These are phyloP conservation scores for Golovinomyces cichoracearum DNA, from an alignment of 2,329 filamentous ascomycete genomes.

Conservation along the genomic window DNA sequence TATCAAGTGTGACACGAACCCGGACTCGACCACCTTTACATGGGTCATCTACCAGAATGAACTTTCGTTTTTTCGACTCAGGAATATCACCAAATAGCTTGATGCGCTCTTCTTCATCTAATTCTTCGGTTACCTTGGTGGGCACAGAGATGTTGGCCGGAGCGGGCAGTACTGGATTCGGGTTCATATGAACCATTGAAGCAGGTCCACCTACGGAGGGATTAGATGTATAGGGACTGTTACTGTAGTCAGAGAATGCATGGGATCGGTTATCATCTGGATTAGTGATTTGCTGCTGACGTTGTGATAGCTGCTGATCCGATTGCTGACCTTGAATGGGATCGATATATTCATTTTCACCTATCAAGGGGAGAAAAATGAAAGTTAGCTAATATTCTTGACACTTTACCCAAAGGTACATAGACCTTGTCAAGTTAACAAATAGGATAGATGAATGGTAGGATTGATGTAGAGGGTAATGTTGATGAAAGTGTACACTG, in stretches of 20 bases:
- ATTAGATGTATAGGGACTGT: slow-evolving; percentile 30
- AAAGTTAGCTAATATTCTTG: slow-evolving; percentile 12
- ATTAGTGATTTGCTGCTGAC: slow-evolving; percentile 33
- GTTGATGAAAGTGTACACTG: slow-evolving; percentile 9
- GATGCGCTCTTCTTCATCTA: slow-evolving; percentile 26
- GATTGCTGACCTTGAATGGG: slow-evolving; percentile 7
- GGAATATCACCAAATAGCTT: slow-evolving; percentile 70
- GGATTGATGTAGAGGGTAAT: slow-evolving; percentile 3
- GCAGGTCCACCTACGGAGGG: slow-evolving; percentile 34
- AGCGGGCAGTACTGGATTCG: slow-evolving; percentile 17
- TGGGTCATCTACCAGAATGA: slow-evolving; percentile 80
- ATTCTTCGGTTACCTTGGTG: slow-evolving; percentile 14
- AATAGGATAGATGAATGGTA: slow-evolving; percentile 1
- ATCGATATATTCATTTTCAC: slow-evolving; percentile 35
- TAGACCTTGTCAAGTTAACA: too few relatives aligned
- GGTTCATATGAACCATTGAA: slow-evolving; percentile 20
- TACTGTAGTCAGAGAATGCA: slow-evolving; percentile 44
- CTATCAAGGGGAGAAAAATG: slow-evolving; percentile 18
- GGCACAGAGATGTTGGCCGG: slow-evolving; percentile 5
- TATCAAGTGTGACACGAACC: slow-evolving; percentile 77
- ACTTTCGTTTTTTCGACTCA: slow-evolving; percentile 78
- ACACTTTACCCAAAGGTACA: slow-evolving; percentile 3
- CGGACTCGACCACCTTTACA: slow-evolving; percentile 58
- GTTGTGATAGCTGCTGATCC: slow-evolving; percentile 29
- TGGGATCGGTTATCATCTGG: slow-evolving; percentile 46